phyloP scores from a whole-genome alignment of 805 yeast species.

The Lachancea quebecensis region DNA sequence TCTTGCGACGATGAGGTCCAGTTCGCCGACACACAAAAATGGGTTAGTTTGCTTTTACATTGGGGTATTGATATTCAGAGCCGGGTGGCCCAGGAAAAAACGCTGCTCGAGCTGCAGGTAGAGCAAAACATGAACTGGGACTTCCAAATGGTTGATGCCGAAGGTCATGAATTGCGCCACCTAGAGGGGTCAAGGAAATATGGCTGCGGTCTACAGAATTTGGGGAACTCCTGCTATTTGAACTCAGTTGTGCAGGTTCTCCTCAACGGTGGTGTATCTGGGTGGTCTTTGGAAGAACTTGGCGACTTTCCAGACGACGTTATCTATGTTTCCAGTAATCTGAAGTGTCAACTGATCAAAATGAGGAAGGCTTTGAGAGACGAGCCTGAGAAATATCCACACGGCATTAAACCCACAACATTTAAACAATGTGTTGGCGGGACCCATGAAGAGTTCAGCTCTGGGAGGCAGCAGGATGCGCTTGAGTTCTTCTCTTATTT shows the following conservation, averaged over 20 bases:
- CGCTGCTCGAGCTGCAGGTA: slow-evolving; percentile 78
- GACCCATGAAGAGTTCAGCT: slow-evolving; percentile 72
- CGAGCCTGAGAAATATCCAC: slow-evolving; percentile 48
- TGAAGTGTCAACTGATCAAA: slow-evolving; percentile 71
- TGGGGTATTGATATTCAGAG: slow-evolving; percentile 60
- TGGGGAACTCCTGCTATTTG: slow-evolving; percentile 91
- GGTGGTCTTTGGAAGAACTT: slow-evolving; percentile 33
- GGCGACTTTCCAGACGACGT: slow-evolving; percentile 36
- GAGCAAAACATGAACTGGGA: slow-evolving; percentile 95
- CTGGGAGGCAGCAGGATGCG: slow-evolving; percentile 92
- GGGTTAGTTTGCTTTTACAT: slow-evolving; percentile 34
- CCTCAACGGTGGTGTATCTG: slow-evolving; percentile 36
- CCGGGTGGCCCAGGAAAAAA: slow-evolving; percentile 73
- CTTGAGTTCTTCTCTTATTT: slow-evolving; percentile 77
- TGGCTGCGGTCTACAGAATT: slow-evolving; percentile 80
- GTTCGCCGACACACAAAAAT: slow-evolving; percentile 50
- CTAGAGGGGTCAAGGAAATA: slow-evolving; percentile 34
- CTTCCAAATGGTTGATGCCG: slow-evolving; percentile 66
- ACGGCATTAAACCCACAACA: slow-evolving; percentile 69
- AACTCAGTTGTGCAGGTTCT: slow-evolving; percentile 74
- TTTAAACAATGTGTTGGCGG: slow-evolving; percentile 74
- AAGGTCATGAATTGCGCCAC: slow-evolving; percentile 59
- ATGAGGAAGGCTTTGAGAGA: slow-evolving; percentile 64
- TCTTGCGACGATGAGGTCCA: slow-evolving; percentile 81
- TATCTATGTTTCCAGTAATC: slow-evolving; percentile 52